Evolutionary conservation across 345 rosid genomes (phyloP), one percentile per base, ranked within the genome.

Genomic region (Kernera saxatilis): DNA sequence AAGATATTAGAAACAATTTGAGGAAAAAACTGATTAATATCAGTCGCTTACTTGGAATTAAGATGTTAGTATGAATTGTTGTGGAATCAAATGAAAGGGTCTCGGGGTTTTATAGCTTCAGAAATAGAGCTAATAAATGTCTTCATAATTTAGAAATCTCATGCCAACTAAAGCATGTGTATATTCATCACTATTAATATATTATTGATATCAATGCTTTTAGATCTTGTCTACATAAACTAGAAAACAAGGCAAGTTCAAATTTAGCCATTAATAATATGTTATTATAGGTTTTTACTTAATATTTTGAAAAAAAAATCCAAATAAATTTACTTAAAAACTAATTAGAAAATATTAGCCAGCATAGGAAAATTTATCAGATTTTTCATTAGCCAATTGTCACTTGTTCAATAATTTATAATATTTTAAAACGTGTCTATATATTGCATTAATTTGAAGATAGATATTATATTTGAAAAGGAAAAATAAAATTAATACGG

Each of bases 31-130:
- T 3, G 43, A 56, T 19, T 19, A 3, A 17, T 4, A 10, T 0
- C 4, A 17, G 44, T 18, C 8, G 5, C 33, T 64, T 64, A 64
- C 69, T 65, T 35, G 58, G 12, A 35, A n/a, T n/a, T n/a, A n/a
- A 65, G 46, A 22, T 49, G 70, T 22, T 35, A n/a, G 35, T 65
- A 45, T 63, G 68, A 23, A 35, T 22, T 49, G 58, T 49, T 23
- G 35, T 35, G 29, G 8, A 19, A 26, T 12, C 26, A 5, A 64
- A 23, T 65, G 70, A 23, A 35, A 37, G 22, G 29, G 25, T 17
- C 35, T 65, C 1, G 2, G 2, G 23, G 10, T 0, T 49, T 45
- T 45, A 63, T 63, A 63, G 43, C 19, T 63, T 30, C 13, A 10
- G 8, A 32, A 45, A 45, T 45, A 8, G 12, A 45, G 8, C 15